Evolutionary conservation across 2,329 filamentous ascomycete genomes (phyloP), one percentile per base, ranked within the genome.

Genomic region (Alternaria novae-zelandiae): DNA sequence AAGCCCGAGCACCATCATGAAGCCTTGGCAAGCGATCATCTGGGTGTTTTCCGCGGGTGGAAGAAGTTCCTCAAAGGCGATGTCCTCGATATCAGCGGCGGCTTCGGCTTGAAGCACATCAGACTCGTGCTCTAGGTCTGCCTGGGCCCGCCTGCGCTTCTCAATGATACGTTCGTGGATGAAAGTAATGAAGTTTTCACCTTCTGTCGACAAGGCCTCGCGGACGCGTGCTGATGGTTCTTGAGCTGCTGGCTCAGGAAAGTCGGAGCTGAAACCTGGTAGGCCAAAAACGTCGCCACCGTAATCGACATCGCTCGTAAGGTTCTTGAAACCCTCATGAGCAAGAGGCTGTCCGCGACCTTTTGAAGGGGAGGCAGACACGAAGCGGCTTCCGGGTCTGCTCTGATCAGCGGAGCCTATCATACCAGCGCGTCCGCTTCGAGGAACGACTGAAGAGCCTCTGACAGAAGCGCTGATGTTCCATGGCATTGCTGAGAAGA

Each of bases 21-120:
- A 65, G 10, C 78, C 78, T 68, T 82, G 82, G 30, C 91, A 80
- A 91, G 88, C 74, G 93, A 90, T 88, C 28, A 87, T 82, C 36
- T 83, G 85, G 45, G 77, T 83, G 28, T 86, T 88, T 45, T 83
- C 79, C 10, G 74, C 74, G 0, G 88, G 86, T n/a, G 87, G 84
- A 47, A 96, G 87, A 10, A 97, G 80, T 53, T 88, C 82, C 49
- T 90, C 87, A 73, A 97, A 96, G 0, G 85, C 81, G 45, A 96
- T 82, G 79, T 74, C 72, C 5, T 78, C 75, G 3, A 67, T 61
- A 11, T 67, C 65, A 10, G 65, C 73, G 15, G 75, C 74, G 12
- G 74, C 72, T 21, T 80, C 78, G n/a, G 79, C 44, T 45, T 72
- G 68, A 17, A 71, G 55, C 7, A 57, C 50, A 49, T 74, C 74